phyloP scores from a whole-genome alignment of 176 grass and related monocot species.

The Zoysia japonica region DNA sequence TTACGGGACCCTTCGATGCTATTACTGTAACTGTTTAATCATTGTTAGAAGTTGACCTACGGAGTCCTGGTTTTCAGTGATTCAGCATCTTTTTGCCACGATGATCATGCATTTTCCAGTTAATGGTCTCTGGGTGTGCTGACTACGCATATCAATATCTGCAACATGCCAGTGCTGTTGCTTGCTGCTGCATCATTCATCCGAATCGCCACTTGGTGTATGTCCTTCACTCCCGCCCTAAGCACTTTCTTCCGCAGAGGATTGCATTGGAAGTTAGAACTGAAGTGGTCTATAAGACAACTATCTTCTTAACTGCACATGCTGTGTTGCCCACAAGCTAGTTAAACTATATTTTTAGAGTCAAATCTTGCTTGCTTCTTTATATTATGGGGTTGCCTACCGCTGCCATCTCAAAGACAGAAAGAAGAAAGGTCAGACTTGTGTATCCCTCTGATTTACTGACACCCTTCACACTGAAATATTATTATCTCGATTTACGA shows the following conservation, averaged over 20 bases:
- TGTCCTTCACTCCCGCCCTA: constrained; percentile 16
- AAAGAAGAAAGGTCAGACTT: constrained; percentile 48
- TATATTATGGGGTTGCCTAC: constrained; percentile 25
- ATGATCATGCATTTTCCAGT: constrained; percentile 53
- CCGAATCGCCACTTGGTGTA: constrained; percentile 36
- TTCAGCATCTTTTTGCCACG: constrained; percentile 45
- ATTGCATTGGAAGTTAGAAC: constrained; percentile 56
- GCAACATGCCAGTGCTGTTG: constrained; percentile 39
- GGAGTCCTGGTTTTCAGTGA: constrained; percentile 53
- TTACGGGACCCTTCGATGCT: too few species aligned
- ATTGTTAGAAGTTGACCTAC: constrained; percentile 50
- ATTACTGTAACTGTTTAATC: constrained; percentile 7
- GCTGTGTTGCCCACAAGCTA: constrained; percentile 30
- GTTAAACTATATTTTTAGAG: constrained; percentile 23
- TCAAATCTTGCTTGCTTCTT: constrained; percentile 51
- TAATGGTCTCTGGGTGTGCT: constrained; percentile 47
- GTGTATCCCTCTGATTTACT: constrained; percentile 38
- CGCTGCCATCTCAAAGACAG: constrained; percentile 31
- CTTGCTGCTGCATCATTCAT: constrained; percentile 36
- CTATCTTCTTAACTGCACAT: constrained; percentile 65
- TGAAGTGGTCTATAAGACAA: constrained; percentile 46
- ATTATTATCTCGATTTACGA: neutral
- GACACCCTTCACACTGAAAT: constrained; percentile 21
- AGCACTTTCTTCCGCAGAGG: constrained; percentile 43
- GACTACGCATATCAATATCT: constrained; percentile 43